phyloP scores from a whole-genome alignment of 106 monocot genomes.

The Dendrobium officinale region DNA sequence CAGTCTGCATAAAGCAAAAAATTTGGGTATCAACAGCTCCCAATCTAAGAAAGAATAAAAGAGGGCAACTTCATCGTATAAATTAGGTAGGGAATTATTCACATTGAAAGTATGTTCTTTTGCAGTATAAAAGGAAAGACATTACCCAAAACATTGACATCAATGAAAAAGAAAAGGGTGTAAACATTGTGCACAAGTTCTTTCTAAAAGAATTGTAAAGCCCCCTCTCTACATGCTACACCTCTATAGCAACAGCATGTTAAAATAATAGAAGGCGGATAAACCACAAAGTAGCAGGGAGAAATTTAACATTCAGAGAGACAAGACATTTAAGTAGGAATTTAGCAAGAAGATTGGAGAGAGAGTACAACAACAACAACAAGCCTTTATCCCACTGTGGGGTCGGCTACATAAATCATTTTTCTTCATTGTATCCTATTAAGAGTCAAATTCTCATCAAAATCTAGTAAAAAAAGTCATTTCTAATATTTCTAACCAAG shows the following conservation, averaged over 20 bases:
- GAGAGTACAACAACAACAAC: too few species aligned
- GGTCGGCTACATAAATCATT: too few species aligned
- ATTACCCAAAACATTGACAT: background rate
- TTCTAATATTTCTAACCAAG: too few species aligned
- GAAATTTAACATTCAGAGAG: background rate
- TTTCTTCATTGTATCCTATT: too few species aligned
- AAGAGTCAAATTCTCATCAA: too few species aligned
- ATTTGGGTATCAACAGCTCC: background rate
- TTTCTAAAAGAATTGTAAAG: background rate
- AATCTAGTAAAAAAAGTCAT: too few species aligned
- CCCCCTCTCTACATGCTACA: too few species aligned
- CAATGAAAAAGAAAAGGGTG: background rate
- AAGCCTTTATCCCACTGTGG: too few species aligned
- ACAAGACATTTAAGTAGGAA: background rate
- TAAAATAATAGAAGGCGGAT: background rate
- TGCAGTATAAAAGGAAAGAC: background rate
- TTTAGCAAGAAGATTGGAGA: too few species aligned
- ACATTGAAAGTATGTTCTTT: background rate
- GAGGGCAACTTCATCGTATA: background rate
- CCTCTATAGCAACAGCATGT: background rate
- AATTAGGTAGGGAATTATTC: background rate
- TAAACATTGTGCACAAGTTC: too few species aligned
- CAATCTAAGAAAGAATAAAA: background rate
- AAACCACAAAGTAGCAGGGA: background rate
- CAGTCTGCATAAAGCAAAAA: constrained; percentile 39